Evolutionary conservation across 2,329 filamentous ascomycete genomes (phyloP).

Genomic region (Fusarium brachygibbosum): DNA sequence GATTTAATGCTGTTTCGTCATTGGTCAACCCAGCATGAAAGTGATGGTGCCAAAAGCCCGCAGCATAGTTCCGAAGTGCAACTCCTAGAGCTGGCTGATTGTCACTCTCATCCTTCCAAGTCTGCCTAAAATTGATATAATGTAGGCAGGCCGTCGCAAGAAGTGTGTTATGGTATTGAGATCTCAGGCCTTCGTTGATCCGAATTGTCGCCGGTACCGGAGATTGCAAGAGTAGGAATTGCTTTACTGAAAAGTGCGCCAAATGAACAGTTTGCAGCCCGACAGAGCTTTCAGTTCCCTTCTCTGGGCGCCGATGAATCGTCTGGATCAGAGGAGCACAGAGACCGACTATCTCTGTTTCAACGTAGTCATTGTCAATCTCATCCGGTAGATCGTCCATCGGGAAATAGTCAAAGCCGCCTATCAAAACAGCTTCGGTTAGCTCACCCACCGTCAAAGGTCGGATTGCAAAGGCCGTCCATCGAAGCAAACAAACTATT

Average conservation of each 20-base stretch:
- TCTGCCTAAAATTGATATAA: background rate
- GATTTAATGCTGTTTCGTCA: background rate
- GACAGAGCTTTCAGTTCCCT: background rate
- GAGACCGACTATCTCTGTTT: conserved; percentile 48
- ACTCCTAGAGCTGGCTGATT: background rate
- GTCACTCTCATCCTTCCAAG: background rate
- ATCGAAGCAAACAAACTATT: conserved; percentile 52
- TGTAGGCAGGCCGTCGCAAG: conserved; percentile 6
- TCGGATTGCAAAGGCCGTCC: conserved; percentile 48
- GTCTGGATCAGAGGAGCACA: conserved; percentile 47
- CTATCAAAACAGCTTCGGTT: conserved; percentile 48
- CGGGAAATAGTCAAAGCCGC: conserved; percentile 31
- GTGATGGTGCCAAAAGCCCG: background rate
- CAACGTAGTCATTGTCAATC: conserved; percentile 51
- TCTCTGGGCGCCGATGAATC: conserved; percentile 41
- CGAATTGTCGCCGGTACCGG: background rate
- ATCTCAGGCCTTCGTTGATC: background rate
- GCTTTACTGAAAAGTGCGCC: conserved; percentile 42
- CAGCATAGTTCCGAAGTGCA: background rate
- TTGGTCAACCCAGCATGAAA: background rate
- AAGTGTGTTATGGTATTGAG: background rate
- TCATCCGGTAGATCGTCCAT: conserved; percentile 48
- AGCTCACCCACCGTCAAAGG: conserved; percentile 50
- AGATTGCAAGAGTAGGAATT: conserved; percentile 26
- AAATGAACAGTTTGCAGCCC: conserved; percentile 29